phyloP scores from a whole-genome alignment of 2,329 filamentous ascomycete species.

The Sporothrix globosa region DNA sequence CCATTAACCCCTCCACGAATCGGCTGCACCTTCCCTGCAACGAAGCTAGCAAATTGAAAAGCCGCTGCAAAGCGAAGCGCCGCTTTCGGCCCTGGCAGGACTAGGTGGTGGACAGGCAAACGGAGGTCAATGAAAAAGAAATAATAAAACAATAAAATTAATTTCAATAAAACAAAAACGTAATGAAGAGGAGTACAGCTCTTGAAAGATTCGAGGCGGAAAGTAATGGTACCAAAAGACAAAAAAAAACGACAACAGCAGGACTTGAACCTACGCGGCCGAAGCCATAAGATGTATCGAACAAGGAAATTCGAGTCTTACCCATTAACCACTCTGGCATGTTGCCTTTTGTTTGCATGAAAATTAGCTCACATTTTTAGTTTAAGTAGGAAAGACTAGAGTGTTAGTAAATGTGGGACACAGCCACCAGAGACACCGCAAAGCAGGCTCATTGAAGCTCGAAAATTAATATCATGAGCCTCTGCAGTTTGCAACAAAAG shows the following conservation, averaged over 20 bases:
- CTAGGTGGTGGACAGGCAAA: not conserved
- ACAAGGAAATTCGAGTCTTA: conserved; percentile 20
- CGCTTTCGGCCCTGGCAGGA: not conserved
- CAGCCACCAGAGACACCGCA: no score
- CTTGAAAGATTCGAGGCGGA: not conserved
- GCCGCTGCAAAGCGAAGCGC: conserved; percentile 26
- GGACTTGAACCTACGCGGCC: conserved; percentile 25
- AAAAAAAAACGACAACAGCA: conserved; percentile 24
- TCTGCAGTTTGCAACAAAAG: no score
- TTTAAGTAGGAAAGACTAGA: not conserved
- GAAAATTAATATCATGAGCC: no score
- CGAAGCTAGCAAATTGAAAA: conserved; percentile 25
- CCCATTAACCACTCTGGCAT: conserved; percentile 27
- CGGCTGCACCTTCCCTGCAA: conserved; percentile 2
- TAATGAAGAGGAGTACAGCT: not conserved
- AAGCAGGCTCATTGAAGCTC: no score
- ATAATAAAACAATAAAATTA: not conserved
- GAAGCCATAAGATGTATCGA: conserved; percentile 23
- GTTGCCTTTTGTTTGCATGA: not conserved
- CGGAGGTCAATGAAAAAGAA: not conserved
- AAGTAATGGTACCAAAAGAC: not conserved
- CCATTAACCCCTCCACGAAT: not conserved
- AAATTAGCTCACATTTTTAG: not conserved
- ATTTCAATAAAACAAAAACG: not conserved
- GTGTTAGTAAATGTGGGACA: no score